phyloP scores from a whole-genome alignment of 1,284 basidiomycete genomes.

The Kalmanozyma brasiliensis region DNA sequence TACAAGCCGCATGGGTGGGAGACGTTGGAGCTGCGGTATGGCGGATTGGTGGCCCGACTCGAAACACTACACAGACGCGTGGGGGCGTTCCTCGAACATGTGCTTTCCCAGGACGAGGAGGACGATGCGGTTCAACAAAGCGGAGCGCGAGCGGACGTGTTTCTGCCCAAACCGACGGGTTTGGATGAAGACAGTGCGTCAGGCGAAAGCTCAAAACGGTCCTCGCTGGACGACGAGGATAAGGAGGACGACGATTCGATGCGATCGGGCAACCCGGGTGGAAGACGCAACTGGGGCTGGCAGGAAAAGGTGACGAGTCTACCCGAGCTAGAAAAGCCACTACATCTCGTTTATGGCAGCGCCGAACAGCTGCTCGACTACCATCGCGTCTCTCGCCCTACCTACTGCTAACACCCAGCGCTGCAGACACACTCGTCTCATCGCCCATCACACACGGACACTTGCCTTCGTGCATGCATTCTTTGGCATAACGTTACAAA shows the following conservation, averaged over 20 bases:
- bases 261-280: constrained; percentile 8
- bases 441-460: no score
- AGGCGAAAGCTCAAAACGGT: constrained; percentile 2
- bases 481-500: no score
- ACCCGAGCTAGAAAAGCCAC: constrained; percentile 51
- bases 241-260: constrained; percentile 27
- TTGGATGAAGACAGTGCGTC: constrained; percentile 18
- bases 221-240: constrained; percentile 2
- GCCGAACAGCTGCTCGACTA: constrained; percentile 60
- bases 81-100: constrained; percentile 37
- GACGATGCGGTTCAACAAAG: constrained; percentile 7
- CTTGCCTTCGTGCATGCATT: no score
- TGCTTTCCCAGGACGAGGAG: constrained; percentile 4
- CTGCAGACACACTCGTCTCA: neutral
- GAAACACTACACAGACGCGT: constrained; percentile 65
- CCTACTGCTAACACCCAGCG: constrained; percentile 44
- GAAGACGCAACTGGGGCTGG: constrained; percentile 22
- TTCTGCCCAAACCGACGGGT: constrained; percentile 17
- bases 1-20: constrained; percentile 68
- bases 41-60: constrained; percentile 64
- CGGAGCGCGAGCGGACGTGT: constrained; percentile 18
- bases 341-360: constrained; percentile 57
- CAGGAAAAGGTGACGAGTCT: constrained; percentile 38
- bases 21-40: constrained; percentile 68
- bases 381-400: constrained; percentile 55